Evolutionary conservation across 257 asterid species (phyloP), one percentile per base, ranked within the genome.

Genomic region (Primulina tabacum): DNA sequence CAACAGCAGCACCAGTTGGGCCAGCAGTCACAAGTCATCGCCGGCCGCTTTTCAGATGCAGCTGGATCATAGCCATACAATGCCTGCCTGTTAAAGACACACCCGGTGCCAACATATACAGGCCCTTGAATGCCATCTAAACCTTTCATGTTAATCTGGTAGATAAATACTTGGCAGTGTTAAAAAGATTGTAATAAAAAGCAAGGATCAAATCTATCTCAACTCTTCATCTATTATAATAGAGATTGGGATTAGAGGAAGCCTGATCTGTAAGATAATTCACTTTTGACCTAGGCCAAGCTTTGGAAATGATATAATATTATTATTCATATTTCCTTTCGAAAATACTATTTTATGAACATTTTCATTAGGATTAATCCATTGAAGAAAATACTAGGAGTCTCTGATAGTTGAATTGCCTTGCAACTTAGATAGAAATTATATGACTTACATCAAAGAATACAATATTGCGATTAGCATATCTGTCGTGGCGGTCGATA

Each of bases 21-120:
- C 92, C 90, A 90, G 78, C 97, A 90, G 76, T 88, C 95, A 62
- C 97, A 88, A 33, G 90, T 90, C 97, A 90, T 88, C 86, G 86
- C 88, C 5, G 86, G 79, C 71, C 91, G 77, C 85, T 90, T 90
- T 71, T 85, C 80, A 0, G 93, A 86, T 20, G 70, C 90, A 11
- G 95, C 90, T 52, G 95, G 97, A 79, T 90, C 95, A 38, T 88
- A 90, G 58, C 97, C 95, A 29, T 88, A 88, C 71, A 88, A 78
- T 40, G 97, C 97, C 79, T 74, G 93, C 73, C 96, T 65, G 81
- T 88, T 86, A 74, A 90, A 88, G 35, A 88, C 90, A 64, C 89
- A 83, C 3, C 97, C 97, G 0, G 97, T 90, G 74, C 95, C 97
- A 29, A 90, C 95, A 56, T 88, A 90, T 2, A 90, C 97, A 8